Base-by-base conservation (phyloP, 2,329 filamentous ascomycete genomes). In the Colletotrichum sp. region DNA sequence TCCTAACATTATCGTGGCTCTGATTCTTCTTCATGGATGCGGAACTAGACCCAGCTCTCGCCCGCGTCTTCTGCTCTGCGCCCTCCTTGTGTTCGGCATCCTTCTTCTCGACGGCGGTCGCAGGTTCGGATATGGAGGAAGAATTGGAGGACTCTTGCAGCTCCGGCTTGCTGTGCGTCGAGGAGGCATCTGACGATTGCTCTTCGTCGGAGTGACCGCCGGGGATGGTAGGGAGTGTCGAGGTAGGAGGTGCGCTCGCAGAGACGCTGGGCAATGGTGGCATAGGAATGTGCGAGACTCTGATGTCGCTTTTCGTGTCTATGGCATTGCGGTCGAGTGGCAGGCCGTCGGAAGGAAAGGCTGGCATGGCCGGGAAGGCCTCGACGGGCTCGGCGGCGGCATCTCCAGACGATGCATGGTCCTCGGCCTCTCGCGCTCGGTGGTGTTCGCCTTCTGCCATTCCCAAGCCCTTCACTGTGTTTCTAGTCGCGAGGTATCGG, bases 1-100 rank as follows among this genome's bases (percentile, higher is more conserved):
- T 88, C 70, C 89, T 87, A 62, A 91, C 83, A 64, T 84, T 87
- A 75, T 87, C 88, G 56, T 84, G 82, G 76, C 83, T 86, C 36
- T 77, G 66, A 32, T 79, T 80, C 65, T 79, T 82, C 55, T 61
- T 78, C 66, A 78, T 75, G 30, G 74, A 73, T 55, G 66, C 71
- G n/a, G 70, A 74, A 30, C 60, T 71, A 22, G 77, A 76, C n/a
- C 69, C 71, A 22, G 65, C 68, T 28, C 70, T 65, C 22, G 68
- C 62, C 34, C 71, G 64, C 3, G 60, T 34, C 30, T 32, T 66
- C 12, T 67, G 48, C 8, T 28, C 52, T 28, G n/a, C 66, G 58
- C 66, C 77, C 28, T 65, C 56, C 22, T 66, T 75, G 5, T 43
- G 22, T 9, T 62, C 66, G 10, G 34, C 36, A 16, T 64, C 48